Percentiles rank a stretch among this genome's conserved stretches.
Evolutionary conservation across 1,139 yeast genomes (phyloP).

Genomic region (Entelexis paramagnoliae): DNA sequence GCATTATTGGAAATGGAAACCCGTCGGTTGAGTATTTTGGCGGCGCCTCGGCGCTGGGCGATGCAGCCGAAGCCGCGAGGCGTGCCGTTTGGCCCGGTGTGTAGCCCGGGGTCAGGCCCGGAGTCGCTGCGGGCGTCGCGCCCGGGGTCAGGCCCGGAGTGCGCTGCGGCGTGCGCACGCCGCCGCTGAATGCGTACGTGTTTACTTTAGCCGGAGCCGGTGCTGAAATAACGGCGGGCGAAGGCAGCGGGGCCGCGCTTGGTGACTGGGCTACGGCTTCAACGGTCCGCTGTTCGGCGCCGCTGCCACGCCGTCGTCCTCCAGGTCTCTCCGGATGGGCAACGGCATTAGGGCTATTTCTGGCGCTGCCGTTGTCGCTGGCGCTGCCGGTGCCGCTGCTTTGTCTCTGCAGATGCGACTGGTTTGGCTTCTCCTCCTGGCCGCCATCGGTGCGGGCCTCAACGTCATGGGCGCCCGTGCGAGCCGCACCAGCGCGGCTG

Average conservation of each 20-base stretch:
- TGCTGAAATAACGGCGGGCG: neutral
- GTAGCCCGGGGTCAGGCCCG: neutral
- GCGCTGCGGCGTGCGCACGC: constrained; percentile 1
- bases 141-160: neutral
- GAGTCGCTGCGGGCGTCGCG: neutral
- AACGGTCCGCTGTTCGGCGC: no score
- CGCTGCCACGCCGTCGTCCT: no score
- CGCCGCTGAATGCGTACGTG: constrained; percentile 1
- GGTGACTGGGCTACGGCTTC: no score
- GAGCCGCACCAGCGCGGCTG: neutral
- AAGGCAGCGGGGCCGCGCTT: neutral
- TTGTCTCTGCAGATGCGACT: no score
- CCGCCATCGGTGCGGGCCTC: neutral
- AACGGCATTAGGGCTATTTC: no score
- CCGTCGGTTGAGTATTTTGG: constrained; percentile 3
- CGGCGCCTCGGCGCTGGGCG: neutral
- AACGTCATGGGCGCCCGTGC: neutral
- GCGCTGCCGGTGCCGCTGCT: no score
- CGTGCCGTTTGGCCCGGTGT: no score
- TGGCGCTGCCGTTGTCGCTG: no score
- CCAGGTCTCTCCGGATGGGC: no score
- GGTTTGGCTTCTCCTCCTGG: neutral
- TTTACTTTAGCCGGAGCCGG: constrained; percentile 1
- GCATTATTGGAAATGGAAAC: constrained; percentile 5
- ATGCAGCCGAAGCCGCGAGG: neutral